phyloP scores from a whole-genome alignment of 2,329 filamentous ascomycete species.

The Colletotrichum orbiculare region DNA sequence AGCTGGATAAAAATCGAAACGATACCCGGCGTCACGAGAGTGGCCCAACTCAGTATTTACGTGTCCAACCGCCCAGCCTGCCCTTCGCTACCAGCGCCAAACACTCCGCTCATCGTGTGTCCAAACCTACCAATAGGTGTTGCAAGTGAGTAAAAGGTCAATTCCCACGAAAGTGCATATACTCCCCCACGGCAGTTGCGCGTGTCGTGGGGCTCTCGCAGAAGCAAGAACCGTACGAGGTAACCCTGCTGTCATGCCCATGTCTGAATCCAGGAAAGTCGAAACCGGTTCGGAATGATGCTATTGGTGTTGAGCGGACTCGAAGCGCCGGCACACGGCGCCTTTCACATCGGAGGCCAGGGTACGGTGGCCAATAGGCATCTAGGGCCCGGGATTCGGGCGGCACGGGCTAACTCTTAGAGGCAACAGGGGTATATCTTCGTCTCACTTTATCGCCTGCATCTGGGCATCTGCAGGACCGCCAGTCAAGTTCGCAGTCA shows the following conservation, averaged over 20 bases:
- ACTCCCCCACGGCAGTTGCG: slow-evolving; percentile 23
- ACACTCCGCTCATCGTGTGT: not conserved
- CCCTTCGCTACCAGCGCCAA: slow-evolving; percentile 1
- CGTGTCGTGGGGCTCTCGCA: slow-evolving; percentile 7
- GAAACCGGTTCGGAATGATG: slow-evolving; percentile 26
- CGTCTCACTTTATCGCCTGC: slow-evolving; percentile 4
- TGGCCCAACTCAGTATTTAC: slow-evolving; percentile 37
- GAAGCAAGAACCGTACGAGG: slow-evolving; percentile 29
- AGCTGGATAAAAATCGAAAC: slow-evolving; percentile 33
- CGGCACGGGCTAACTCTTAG: slow-evolving; percentile 22
- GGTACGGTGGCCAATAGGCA: slow-evolving; percentile 32
- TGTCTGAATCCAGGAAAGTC: slow-evolving; percentile 21
- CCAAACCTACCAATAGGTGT: too few relatives aligned
- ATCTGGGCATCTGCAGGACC: slow-evolving; percentile 10
- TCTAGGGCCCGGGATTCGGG: slow-evolving; percentile 17
- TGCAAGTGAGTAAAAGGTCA: not conserved
- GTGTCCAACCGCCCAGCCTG: slow-evolving; percentile 20
- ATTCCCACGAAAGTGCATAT: slow-evolving; percentile 17
- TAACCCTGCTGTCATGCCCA: slow-evolving; percentile 14
- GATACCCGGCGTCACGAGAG: slow-evolving; percentile 37
- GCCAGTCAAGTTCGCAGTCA: slow-evolving; percentile 1
- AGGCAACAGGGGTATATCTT: slow-evolving; percentile 6
- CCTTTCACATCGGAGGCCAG: slow-evolving; percentile 35
- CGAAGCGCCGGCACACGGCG: slow-evolving; percentile 38
- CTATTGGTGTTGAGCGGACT: slow-evolving; percentile 36